Base-by-base conservation (phyloP, 208 protist species). In the Leptomonas pyrrhocoris region DNA sequence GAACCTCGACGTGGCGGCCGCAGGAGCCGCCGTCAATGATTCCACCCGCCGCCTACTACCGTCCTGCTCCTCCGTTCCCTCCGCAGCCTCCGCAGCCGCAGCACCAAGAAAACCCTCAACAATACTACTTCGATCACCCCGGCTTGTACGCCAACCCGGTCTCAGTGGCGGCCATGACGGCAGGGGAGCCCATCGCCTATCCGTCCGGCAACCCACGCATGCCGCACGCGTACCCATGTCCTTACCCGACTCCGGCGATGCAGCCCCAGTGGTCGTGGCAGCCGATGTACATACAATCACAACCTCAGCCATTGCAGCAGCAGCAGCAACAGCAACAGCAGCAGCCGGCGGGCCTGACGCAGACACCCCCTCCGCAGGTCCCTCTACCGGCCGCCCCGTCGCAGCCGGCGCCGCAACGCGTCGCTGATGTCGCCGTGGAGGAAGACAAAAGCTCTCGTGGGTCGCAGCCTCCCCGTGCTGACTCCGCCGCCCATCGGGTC, bases 1-100 rank as follows among this genome's bases (percentile, higher is more conserved):
- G 55, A 28, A 64, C 71, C 19, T 76, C 71, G 6, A 59, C 71
- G 16, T n/a, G 2, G 30, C 18, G n/a, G 5, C 23, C n/a, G 43
- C 60, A 40, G 38, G 25, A 68, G 38, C 55, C 42, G 21, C 38
- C 25, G 16, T 58, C 34, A 36, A 23, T 69, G 55, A 76, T 69
- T 21, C 62, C 71, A 12, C 62, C 71, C 12, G 46, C 54, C 18
- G 62, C 63, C 42, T 76, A 76, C 40, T 66, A 66, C 21, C 54
- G 6, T 18, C 8, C 21, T 6, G 19, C 31, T 8, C 28, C 30
- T 2, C 71, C 46, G 8, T 11, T 53, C 11, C 27, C 49, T 36
- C 60, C 34, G 43, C 42, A 23, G 3, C 60, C 7, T 21, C 60
- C 12, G 21, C 46, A 30, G 27, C 49, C 34, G 31, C 61, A 27